Conservation (phyloP, 768 basidiomycete species). For the Pisolithus orientalis region DNA sequence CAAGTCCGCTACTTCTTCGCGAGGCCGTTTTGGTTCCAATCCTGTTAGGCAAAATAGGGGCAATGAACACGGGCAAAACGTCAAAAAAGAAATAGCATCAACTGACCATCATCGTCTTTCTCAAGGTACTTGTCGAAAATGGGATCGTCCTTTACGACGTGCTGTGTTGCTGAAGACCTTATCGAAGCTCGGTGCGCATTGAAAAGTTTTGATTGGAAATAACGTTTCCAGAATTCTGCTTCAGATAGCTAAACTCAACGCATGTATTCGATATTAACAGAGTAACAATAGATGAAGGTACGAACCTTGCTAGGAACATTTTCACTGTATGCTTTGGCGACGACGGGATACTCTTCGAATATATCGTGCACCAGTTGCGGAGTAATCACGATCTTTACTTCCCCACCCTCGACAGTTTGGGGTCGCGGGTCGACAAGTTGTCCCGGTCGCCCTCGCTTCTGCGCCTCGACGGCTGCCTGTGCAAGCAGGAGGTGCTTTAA, state of each 20-base stretch:
- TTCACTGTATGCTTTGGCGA: constrained; percentile 85
- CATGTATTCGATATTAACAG: constrained; percentile 6
- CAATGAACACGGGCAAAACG: background rate
- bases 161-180: constrained; percentile 75
- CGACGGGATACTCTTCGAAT: constrained; percentile 96
- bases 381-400: constrained; percentile 85
- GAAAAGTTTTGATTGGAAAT: constrained; percentile 94
- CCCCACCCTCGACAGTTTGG: constrained; percentile 75
- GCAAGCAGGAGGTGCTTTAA: constrained; percentile 67
- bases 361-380: constrained; percentile 92
- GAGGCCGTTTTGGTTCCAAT: constrained; percentile 67
- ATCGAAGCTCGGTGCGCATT: constrained; percentile 92
- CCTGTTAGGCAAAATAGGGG: constrained; percentile 34
- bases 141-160: constrained; percentile 82
- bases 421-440: constrained; percentile 86
- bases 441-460: constrained; percentile 76
- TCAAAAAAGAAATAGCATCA: background rate
- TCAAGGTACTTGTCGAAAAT: constrained; percentile 97
- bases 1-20: constrained; percentile 62
- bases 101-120: constrained; percentile 86
- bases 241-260: constrained; percentile 61
- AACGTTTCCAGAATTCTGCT: constrained; percentile 93
- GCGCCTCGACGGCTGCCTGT: constrained; percentile 66
- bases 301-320: constrained; percentile 83
- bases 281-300: background rate